Evolutionary conservation across 208 protist genomes (phyloP).

Genomic region (Porcisia deanei): DNA sequence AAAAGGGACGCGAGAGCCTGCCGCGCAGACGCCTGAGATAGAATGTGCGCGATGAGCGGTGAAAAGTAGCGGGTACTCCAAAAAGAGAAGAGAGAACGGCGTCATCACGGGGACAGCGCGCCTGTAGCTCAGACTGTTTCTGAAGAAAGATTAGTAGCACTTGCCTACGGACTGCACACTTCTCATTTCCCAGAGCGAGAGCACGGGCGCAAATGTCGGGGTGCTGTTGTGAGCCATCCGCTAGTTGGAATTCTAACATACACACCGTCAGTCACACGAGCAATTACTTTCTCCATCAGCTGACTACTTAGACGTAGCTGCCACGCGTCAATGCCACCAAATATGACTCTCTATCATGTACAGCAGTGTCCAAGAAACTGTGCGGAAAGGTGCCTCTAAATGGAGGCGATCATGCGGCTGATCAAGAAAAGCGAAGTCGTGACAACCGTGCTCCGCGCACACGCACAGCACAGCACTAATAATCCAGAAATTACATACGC

Average conservation of each 20-base stretch:
- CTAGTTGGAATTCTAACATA: no score
- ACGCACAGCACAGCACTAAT: background rate
- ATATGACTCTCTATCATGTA: background rate
- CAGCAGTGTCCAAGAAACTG: background rate
- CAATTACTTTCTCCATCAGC: background rate
- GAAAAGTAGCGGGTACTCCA: background rate
- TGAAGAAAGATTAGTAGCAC: background rate
- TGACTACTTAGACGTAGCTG: background rate
- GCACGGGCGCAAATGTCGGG: no score
- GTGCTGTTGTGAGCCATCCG: background rate
- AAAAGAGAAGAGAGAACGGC: background rate
- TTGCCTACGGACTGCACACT: background rate
- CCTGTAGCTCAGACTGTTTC: background rate
- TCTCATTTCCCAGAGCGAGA: background rate
- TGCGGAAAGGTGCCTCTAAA: background rate
- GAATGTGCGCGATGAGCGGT: no score
- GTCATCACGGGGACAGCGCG: background rate
- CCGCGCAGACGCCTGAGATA: background rate
- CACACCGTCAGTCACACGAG: background rate
- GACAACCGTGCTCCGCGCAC: background rate
- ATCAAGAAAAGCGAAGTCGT: background rate
- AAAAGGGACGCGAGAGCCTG: background rate
- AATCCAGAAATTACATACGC: background rate
- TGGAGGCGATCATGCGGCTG: background rate
- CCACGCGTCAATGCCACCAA: background rate